These are phyloP conservation scores for Plantago coronopus DNA, from an alignment of 305 asterid species.

Conservation along the genomic window DNA sequence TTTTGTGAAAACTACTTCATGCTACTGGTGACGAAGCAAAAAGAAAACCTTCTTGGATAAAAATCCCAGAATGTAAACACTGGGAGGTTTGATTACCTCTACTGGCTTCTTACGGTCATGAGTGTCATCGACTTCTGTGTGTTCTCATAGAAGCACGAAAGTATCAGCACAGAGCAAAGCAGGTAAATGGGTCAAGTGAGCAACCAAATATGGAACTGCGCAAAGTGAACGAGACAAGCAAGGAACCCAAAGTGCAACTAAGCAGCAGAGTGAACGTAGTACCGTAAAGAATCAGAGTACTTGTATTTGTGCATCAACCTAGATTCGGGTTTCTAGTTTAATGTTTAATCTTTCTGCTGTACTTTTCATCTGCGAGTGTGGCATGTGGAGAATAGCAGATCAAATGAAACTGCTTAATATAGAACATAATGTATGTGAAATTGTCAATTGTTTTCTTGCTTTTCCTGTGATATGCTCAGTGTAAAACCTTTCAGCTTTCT, in stretches of 20 bases:
- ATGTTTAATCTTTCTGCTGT: slow-evolving; percentile 7
- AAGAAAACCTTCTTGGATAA: slow-evolving; percentile 73
- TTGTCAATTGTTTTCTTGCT: too few relatives aligned
- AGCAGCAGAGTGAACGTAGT: slow-evolving; percentile 24
- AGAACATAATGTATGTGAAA: too few relatives aligned
- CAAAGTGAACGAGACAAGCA: neutral
- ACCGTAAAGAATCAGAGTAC: slow-evolving; percentile 15
- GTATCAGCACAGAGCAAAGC: slow-evolving; percentile 74
- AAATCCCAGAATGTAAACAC: slow-evolving; percentile 87
- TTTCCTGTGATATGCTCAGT: too few relatives aligned
- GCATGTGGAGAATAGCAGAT: too few relatives aligned
- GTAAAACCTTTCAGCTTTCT: too few relatives aligned
- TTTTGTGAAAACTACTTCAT: too few relatives aligned
- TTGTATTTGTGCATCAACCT: neutral
- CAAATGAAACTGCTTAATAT: too few relatives aligned
- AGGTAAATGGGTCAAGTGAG: slow-evolving; percentile 34
- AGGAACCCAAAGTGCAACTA: slow-evolving; percentile 7
- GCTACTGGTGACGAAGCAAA: slow-evolving; percentile 51
- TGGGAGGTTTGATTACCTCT: slow-evolving; percentile 76
- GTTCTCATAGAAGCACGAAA: slow-evolving; percentile 68
- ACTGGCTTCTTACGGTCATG: slow-evolving; percentile 80
- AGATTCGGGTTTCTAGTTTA: slow-evolving; percentile 12
- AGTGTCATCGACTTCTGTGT: slow-evolving; percentile 72
- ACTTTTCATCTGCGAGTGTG: neutral
- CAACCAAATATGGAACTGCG: slow-evolving; percentile 23